phyloP scores from a whole-genome alignment of 2,329 filamentous ascomycete genomes.

The Botrytis fragariae region DNA sequence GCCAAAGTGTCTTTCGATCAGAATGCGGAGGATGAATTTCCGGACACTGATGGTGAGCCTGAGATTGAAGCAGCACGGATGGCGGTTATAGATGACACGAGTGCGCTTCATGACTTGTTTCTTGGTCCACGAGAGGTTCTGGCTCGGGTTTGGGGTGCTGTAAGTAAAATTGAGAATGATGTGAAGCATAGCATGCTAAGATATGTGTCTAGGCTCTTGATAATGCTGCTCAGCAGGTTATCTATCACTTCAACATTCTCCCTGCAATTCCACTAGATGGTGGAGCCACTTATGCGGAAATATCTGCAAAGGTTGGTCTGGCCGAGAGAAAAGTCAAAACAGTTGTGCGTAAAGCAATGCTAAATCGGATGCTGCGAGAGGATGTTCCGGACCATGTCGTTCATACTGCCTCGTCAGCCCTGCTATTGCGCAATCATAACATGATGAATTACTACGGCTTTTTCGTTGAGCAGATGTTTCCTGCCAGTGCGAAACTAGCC shows the following conservation, averaged over 20 bases:
- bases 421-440: not conserved
- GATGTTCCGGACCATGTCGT: constrained; percentile 6
- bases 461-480: constrained; percentile 13
- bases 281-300: constrained; percentile 1
- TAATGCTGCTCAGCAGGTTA: constrained; percentile 3
- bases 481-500: constrained; percentile 7
- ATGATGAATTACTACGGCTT: constrained; percentile 8
- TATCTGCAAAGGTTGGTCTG: constrained; percentile 5
- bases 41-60: not conserved
- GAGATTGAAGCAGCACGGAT: not conserved
- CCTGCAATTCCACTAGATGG: constrained; percentile 11
- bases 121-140: constrained; percentile 10
- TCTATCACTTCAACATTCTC: constrained; percentile 14
- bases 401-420: constrained; percentile 1
- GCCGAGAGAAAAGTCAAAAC: not conserved
- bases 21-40: not conserved
- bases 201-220: not conserved
- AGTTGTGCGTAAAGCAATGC: constrained; percentile 4
- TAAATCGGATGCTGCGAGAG: not conserved
- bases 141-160: constrained; percentile 1
- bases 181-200: not conserved
- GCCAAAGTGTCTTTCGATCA: not conserved
- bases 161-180: not conserved
- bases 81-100: constrained; percentile 3
- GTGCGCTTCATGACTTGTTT: constrained; percentile 3